Base-by-base conservation (phyloP, 1,139 yeast species). In the Yamadazyma oceani region DNA sequence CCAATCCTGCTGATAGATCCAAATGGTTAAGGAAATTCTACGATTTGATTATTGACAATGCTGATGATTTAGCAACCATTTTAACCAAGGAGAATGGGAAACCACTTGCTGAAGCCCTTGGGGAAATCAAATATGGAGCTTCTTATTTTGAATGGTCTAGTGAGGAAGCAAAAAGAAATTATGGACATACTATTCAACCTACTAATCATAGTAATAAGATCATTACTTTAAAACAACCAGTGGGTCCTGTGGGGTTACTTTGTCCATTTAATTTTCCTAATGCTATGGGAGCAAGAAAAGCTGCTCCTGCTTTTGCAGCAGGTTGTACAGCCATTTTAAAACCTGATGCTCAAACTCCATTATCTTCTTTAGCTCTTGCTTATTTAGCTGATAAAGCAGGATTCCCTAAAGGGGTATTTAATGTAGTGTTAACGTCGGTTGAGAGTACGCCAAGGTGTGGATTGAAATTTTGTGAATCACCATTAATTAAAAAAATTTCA, bases 1-100 rank as follows among this genome's bases (percentile, higher is more conserved):
- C 85, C 2, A 64, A 80, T 10, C 80, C 85, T 30, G 75, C 86
- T 43, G 78, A 83, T 40, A 78, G 96, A 50, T 63, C 94, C 7
- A 63, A 64, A 34, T 69, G 84, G 76, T 72, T 87, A 48, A 71
- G 83, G 50, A 79, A 75, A 34, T 64, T 88, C 67, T 57, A 56
- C 49, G 54, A 66, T 27, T 58, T 69, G 32, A 67, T 69, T 67
- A 56, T 57, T 11, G 74, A 66, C 39, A 69, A 69, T 42, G 41
- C 58, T 34, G 73, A 69, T 25, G 74, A 69, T 51, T 65, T 69
- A 51, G 74, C 72, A 22, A 57, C 57, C 26, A 60, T 69, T 41
- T 55, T 69, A 37, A 66, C 73, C 13, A 64, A 65, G 69, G 75
- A 69, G 44, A 69, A 67, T 44, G 75, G 75, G 24, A 69, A 69